These are phyloP conservation scores for Podospora conica DNA, from an alignment of 495 filamentous ascomycete genomes.

Conservation along the genomic window DNA sequence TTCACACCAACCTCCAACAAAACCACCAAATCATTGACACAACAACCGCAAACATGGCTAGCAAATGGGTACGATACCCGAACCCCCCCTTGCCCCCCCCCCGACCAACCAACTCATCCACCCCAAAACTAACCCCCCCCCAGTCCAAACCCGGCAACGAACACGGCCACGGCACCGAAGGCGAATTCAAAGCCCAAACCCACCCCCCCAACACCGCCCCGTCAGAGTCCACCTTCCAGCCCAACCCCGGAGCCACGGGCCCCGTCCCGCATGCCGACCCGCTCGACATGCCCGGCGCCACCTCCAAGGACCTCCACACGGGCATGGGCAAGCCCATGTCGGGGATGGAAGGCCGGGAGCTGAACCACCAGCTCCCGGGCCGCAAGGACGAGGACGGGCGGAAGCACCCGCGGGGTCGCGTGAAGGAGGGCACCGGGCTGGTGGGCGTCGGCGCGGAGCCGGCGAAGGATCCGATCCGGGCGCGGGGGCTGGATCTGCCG, in stretches of 20 bases:
- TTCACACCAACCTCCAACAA: no score
- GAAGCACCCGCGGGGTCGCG: not conserved
- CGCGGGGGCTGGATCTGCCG: not conserved
- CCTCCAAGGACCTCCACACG: slow-evolving; percentile 53
- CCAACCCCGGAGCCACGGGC: slow-evolving; percentile 11
- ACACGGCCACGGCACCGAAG: slow-evolving; percentile 51
- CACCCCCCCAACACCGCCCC: slow-evolving; percentile 62
- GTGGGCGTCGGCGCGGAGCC: not conserved
- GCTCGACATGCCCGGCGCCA: slow-evolving; percentile 53
- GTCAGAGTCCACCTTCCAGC: slow-evolving; percentile 48
- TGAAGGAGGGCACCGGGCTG: not conserved
- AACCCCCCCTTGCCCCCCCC: no score
- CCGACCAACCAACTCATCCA: no score
- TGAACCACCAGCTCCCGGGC: not conserved
- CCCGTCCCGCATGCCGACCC: slow-evolving; percentile 43
- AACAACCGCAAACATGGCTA: not conserved
- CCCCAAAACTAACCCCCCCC: not conserved
- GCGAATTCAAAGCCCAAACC: slow-evolving; percentile 56
- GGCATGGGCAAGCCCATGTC: not conserved
- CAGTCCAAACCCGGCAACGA: slow-evolving; percentile 47
- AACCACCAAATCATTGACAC: no score
- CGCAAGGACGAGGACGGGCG: not conserved
- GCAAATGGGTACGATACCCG: not conserved
- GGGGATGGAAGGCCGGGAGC: not conserved
- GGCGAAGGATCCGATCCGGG: not conserved